These are phyloP conservation scores for Cryphonectria naterciae DNA, from an alignment of 2,329 filamentous ascomycete species.

Conservation along the genomic window DNA sequence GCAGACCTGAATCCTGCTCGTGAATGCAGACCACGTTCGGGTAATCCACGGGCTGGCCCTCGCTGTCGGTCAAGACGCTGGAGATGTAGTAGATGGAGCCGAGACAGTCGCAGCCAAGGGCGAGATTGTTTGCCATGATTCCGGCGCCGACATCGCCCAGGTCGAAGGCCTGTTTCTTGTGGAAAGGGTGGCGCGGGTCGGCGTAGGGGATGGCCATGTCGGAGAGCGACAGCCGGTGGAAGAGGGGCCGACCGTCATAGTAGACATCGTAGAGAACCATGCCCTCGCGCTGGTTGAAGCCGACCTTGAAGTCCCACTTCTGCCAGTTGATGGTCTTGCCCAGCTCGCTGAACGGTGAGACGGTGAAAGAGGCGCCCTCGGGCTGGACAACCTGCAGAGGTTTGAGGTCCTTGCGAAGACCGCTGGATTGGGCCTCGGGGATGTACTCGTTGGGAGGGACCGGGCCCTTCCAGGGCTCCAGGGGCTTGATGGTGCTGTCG, in stretches of 20 bases:
- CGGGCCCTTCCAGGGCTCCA: constrained; percentile 58
- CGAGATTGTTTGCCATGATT: constrained; percentile 66
- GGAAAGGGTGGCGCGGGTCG: constrained; percentile 64
- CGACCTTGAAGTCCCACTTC: constrained; percentile 65
- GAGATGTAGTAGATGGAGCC: constrained; percentile 57
- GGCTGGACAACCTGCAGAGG: constrained; percentile 66
- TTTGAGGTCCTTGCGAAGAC: constrained; percentile 63
- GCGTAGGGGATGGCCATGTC: constrained; percentile 70
- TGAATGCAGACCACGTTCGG: constrained; percentile 59
- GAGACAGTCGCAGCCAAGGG: constrained; percentile 64
- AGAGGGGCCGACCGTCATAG: constrained; percentile 62
- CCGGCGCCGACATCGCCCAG: constrained; percentile 69
- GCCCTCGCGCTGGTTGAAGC: constrained; percentile 67
- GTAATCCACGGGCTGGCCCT: constrained; percentile 24
- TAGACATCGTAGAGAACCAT: constrained; percentile 65
- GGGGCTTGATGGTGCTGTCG: constrained; percentile 60
- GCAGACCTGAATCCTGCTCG: constrained; percentile 61
- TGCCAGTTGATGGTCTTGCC: constrained; percentile 39
- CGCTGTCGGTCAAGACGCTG: constrained; percentile 26
- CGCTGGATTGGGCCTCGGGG: constrained; percentile 58
- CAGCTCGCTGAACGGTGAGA: constrained; percentile 35
- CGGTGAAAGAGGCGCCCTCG: constrained; percentile 62
- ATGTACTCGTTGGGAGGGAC: constrained; percentile 65
- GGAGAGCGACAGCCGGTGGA: constrained; percentile 63
- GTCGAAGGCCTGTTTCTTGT: constrained; percentile 70